phyloP scores from a whole-genome alignment of 2,329 filamentous ascomycete species.

The Septoria linicola region DNA sequence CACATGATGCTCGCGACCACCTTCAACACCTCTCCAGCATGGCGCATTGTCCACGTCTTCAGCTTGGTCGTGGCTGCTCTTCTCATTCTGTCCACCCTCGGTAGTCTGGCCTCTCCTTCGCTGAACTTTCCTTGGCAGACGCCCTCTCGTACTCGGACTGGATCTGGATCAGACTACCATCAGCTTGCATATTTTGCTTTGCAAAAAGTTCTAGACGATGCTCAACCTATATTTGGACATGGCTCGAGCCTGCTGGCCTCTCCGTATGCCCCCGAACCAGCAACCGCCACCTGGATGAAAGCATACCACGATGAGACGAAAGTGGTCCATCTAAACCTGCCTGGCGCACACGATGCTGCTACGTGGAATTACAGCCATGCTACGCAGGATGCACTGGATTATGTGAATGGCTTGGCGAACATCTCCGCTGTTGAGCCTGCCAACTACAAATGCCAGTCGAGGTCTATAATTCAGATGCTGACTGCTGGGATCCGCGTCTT shows the following conservation, averaged over 20 bases:
- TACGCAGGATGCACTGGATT: slow-evolving; percentile 44
- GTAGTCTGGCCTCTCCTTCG: slow-evolving; percentile 13
- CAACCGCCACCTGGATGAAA: slow-evolving; percentile 50
- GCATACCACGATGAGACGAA: slow-evolving; percentile 44
- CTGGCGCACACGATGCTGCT: slow-evolving; percentile 52
- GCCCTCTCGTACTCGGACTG: slow-evolving; percentile 1
- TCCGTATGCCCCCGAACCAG: slow-evolving; percentile 20
- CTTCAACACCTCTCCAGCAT: slow-evolving; percentile 1
- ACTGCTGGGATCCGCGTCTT: slow-evolving; percentile 52
- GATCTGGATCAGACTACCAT: background rate
- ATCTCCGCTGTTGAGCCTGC: slow-evolving; percentile 37
- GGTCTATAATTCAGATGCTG: slow-evolving; percentile 43
- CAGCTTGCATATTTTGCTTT: slow-evolving; percentile 41
- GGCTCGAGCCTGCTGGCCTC: slow-evolving; percentile 2
- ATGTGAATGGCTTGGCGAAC: slow-evolving; percentile 44
- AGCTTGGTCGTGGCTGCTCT: slow-evolving; percentile 15
- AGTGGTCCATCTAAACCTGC: slow-evolving; percentile 51
- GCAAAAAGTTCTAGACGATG: slow-evolving; percentile 45
- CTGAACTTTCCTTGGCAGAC: slow-evolving; percentile 8
- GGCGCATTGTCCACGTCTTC: slow-evolving; percentile 15
- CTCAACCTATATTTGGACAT: slow-evolving; percentile 46
- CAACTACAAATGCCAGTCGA: slow-evolving; percentile 47
- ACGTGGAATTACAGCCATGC: slow-evolving; percentile 53
- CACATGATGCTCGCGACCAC: slow-evolving; percentile 1
- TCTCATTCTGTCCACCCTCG: slow-evolving; percentile 19